phyloP scores from a whole-genome alignment of 768 basidiomycete genomes.

The Pholiota conissans region DNA sequence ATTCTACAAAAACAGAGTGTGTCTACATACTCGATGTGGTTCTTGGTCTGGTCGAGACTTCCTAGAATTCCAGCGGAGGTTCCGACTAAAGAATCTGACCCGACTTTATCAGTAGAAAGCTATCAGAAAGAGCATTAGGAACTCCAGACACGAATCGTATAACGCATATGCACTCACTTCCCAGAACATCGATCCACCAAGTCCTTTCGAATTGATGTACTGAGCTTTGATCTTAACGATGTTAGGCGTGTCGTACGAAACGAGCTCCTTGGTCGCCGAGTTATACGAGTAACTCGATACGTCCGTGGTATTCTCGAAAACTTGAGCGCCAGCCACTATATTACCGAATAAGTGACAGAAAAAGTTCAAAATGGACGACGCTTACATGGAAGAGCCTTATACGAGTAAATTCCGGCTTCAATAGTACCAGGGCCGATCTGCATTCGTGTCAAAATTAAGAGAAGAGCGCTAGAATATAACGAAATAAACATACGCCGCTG shows the following conservation, averaged over 20 bases:
- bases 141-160: background rate
- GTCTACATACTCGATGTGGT: slow-evolving; percentile 56
- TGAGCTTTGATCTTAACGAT: slow-evolving; percentile 66
- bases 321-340: slow-evolving; percentile 51
- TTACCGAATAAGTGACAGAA: background rate
- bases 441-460: background rate
- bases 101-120: slow-evolving; percentile 63
- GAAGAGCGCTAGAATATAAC: background rate
- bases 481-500: slow-evolving; percentile 57
- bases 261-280: slow-evolving; percentile 59
- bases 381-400: slow-evolving; percentile 63
- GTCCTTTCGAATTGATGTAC: slow-evolving; percentile 58
- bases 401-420: slow-evolving; percentile 75
- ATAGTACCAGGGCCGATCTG: slow-evolving; percentile 74
- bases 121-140: slow-evolving; percentile 8
- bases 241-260: slow-evolving; percentile 76
- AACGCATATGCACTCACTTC: slow-evolving; percentile 35
- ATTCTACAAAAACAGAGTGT: background rate
- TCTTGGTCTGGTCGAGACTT: slow-evolving; percentile 58
- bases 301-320: slow-evolving; percentile 66
- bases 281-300: slow-evolving; percentile 83
- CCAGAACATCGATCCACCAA: slow-evolving; percentile 79
- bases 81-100: slow-evolving; percentile 56
- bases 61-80: slow-evolving; percentile 49
- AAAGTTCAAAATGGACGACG: slow-evolving; percentile 4